Evolutionary conservation across 139 green algal genomes (phyloP), one percentile per base, ranked within the genome.

Genomic region (Spirogloea muscicola): DNA sequence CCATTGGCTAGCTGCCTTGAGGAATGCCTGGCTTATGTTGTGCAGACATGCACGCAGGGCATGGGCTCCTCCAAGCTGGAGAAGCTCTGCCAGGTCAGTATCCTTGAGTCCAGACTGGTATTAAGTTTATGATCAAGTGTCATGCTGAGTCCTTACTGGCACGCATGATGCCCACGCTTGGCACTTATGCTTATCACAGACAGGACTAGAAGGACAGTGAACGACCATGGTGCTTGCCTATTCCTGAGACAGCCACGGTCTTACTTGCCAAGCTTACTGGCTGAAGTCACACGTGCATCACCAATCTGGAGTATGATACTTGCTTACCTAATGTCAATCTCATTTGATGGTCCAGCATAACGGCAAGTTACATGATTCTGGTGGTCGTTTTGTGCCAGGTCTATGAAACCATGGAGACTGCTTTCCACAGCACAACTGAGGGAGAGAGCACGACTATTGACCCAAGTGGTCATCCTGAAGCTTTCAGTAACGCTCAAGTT

Each of bases 41-140:
- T 34, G 10, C 38, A 27, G 34, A 77, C 72, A 21, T 80, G 72
- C 52, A 62, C 34, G 42, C 59, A 63, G 16, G 63, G 63, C 34
- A 80, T 80, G 72, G 68, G 72, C 41, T 3, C 72, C 27, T 62
- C 33, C 33, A 80, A 80, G 49, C 33, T 80, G 3, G 72, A 80
- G 39, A 25, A 41, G 2, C 43, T 80, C 29, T 80, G 72, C 61
- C 72, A 80, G 40, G 72, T 80, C n/a, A 68, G 67, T 64, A 39
- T 27, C 4, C 27, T 33, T 39, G 31, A 52, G 59, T 61, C 6
- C 49, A 7, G 31, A 3, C 33, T 5, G 29, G 38, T 68, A 25
- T 7, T 64, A 29, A 31, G 31, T 63, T 29, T 61, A 9, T 68
- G 10, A 41, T 3, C 33, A 6, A 40, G 38, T 68, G 36, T 1